Evolutionary conservation across 768 basidiomycete species (phyloP).

Genomic region (Pholiota molesta): DNA sequence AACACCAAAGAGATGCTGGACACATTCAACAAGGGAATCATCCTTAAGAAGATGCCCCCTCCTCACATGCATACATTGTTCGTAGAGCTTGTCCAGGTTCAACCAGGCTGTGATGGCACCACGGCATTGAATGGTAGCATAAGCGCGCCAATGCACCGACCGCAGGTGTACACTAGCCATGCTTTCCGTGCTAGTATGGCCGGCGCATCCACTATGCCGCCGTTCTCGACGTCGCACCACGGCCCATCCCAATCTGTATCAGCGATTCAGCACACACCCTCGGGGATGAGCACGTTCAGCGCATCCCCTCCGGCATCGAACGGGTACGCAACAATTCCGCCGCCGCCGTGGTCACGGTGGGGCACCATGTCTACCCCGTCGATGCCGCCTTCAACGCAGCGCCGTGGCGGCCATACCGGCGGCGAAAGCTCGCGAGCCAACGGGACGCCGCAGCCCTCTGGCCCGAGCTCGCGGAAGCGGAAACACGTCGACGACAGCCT

Average conservation of each 20-base stretch:
- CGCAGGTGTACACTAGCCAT: conserved; percentile 21
- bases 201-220: conserved; percentile 8
- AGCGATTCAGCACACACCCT: conserved; percentile 22
- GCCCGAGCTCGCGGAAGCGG: conserved; percentile 40
- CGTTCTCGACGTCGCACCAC: conserved; percentile 12
- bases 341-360: conserved; percentile 54
- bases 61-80: conserved; percentile 72
- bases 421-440: conserved; percentile 33
- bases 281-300: conserved; percentile 20
- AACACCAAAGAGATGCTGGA: conserved; percentile 77
- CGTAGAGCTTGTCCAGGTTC: conserved; percentile 70
- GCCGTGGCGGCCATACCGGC: conserved; percentile 32
- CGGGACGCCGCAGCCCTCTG: conserved; percentile 38
- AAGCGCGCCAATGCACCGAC: conserved; percentile 24
- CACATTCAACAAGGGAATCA: conserved; percentile 68
- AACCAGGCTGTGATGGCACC: conserved; percentile 50
- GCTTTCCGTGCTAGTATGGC: conserved; percentile 18
- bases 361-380: conserved; percentile 48
- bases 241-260: conserved; percentile 14
- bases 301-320: conserved; percentile 12
- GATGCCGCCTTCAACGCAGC: conserved; percentile 46
- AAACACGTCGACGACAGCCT: conserved; percentile 44
- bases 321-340: conserved; percentile 25
- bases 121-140: conserved; percentile 21
- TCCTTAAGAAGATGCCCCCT: conserved; percentile 66